Base-by-base conservation (phyloP, 2,329 filamentous ascomycete genomes). In the Ophiostoma sp. region DNA sequence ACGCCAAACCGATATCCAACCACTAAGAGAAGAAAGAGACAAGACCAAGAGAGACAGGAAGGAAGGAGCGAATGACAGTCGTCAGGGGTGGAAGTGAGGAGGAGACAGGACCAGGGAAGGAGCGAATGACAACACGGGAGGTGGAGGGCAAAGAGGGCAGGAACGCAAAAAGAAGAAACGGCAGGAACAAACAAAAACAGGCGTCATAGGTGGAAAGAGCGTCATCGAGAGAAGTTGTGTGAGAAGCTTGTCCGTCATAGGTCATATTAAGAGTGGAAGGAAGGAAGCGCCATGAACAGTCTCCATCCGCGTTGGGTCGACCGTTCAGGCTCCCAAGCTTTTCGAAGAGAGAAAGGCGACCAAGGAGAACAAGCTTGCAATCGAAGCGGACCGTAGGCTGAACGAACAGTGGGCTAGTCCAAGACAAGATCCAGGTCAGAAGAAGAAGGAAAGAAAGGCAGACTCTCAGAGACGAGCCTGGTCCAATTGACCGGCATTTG, bases 181-280 rank as follows among this genome's bases (percentile, higher is more conserved):
- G 42, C 42, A 48, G 15, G 42, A 48, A 48, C 42, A 3, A 19
- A 48, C 42, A 48, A 6, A 48, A 12, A 48, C 42, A 48, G 42
- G 36, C 61, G 61, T 66, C 61, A 66, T 66, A 42, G 61, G 57
- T 17, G 57, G 9, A 48, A 48, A 48, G 42, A 48, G 61, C 61
- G 36, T 45, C 61, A 64, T 64, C n/a, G n/a, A 22, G 19, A 63
- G 59, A 63, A 4, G 33, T 42, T 9, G 12, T 8, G 6, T 11
- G 39, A 12, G 39, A 42, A 42, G 39, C 39, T 42, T 42, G 39
- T 42, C 39, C 39, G 39, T 42, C 39, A 17, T 48, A 48, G 42
- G 42, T 17, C 42, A 19, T 15, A 48, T 0, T 12, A 48, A 48
- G 42, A 25, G 19, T n/a, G 1, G 19, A 55, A 22, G 50, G 50